Evolutionary conservation across 1,284 basidiomycete species (phyloP), one percentile per base, ranked within the genome.

Genomic region (Sporisorium exsertum): DNA sequence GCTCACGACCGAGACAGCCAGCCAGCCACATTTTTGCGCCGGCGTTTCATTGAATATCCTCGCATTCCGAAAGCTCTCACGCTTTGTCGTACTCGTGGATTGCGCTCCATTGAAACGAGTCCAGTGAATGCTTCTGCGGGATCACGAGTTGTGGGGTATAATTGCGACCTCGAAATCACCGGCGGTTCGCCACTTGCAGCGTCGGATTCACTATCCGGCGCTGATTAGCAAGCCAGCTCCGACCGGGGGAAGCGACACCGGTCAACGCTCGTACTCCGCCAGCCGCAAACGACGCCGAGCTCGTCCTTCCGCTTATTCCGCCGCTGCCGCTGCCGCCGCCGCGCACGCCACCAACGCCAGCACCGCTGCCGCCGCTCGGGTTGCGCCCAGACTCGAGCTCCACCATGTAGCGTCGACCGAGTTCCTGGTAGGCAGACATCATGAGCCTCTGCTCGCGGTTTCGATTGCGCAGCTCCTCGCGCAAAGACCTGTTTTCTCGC

Each of bases 401-500:
- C 15, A 72, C 59, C 71, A 73, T 70, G 43, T 77, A 77, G 13
- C 75, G 56, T 43, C 70, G 54, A 2, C 75, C 75, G 26, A 77
- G 49, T n/a, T 71, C 71, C 52, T 77, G 75, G 43, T 51, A 79
- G 6, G 77, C 66, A 7, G 72, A 68, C 62, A 70, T 68, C 71
- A 79, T 79, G 33, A 81, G 72, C 20, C 71, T 35, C 58, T 81
- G 78, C 37, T 81, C 77, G 26, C 66, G 60, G 29, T 61, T 22
- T 58, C 67, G 20, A 20, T 70, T 72, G 33, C 64, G 58, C 42
- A 63, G 51, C 40, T 73, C 55, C 13, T 72, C 75, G 46, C 71
- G 63, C 52, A 77, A 46, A 16, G 35, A n/a, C 27, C 61, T 62
- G 24, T 51, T 49, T 29, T 74, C 74, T 58, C 60, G 58, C 37